phyloP scores from a whole-genome alignment of 108 stramenopile species.

The Tribonema minus region DNA sequence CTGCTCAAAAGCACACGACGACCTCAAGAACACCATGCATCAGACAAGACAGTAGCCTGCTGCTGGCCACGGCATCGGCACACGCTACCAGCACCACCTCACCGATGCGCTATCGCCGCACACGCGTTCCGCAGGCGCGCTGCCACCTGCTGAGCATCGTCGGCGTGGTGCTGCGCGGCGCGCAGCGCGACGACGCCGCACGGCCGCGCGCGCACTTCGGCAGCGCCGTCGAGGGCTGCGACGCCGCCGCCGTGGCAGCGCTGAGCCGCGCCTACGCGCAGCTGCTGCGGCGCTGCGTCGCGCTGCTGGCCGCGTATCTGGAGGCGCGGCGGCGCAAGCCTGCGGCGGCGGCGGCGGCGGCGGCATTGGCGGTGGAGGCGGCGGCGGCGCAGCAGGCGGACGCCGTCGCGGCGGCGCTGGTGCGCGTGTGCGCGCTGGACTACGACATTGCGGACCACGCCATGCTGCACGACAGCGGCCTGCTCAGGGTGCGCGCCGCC shows the following conservation, averaged over 20 bases:
- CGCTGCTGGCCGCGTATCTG: not conserved
- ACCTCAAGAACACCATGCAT: no score
- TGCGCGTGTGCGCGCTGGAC: conserved; percentile 38
- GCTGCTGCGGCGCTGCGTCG: conserved; percentile 16
- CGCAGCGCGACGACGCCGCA: conserved; percentile 39
- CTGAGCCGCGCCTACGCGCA: conserved; percentile 21
- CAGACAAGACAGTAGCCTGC: no score
- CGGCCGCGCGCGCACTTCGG: conserved; percentile 45
- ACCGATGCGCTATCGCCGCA: no score
- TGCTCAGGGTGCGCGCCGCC: conserved; percentile 24
- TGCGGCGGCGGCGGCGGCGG: not conserved
- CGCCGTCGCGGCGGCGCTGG: not conserved
- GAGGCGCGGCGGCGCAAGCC: not conserved
- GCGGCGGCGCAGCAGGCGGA: not conserved
- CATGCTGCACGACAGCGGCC: conserved; percentile 42
- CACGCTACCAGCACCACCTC: no score
- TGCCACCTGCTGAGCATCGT: no score
- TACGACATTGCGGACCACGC: conserved; percentile 44
- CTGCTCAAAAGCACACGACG: no score
- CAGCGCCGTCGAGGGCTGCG: conserved; percentile 48
- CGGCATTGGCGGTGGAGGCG: not conserved
- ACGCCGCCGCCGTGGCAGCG: conserved; percentile 1
- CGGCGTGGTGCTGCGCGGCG: not conserved
- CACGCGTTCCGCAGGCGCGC: no score
- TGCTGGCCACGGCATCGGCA: no score